A percentile compares a stretch with the other conserved stretches of the same genome.
phyloP scores from a whole-genome alignment of 2,329 filamentous ascomycete genomes.

The Phialophora macrospora region DNA sequence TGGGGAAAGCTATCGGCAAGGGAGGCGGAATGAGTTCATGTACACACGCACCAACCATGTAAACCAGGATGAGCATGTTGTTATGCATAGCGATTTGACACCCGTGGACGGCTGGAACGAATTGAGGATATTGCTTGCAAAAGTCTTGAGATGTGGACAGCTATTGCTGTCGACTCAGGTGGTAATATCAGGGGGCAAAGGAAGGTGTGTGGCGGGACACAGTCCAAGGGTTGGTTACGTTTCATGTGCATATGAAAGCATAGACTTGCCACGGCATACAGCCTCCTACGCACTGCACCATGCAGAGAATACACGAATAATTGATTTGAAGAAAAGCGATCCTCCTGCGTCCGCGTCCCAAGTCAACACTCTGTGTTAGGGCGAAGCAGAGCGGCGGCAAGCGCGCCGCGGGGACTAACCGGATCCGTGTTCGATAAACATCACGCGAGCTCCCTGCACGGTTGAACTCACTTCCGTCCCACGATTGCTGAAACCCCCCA shows the following conservation, averaged over 20 bases:
- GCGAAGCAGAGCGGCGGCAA: not conserved
- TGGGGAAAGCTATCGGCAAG: constrained; percentile 7
- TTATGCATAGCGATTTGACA: constrained; percentile 35
- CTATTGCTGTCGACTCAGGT: constrained; percentile 27
- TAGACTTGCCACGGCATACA: constrained; percentile 28
- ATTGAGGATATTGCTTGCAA: constrained; percentile 14
- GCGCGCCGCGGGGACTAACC: not conserved
- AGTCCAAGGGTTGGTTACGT: constrained; percentile 25
- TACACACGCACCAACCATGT: constrained; percentile 32
- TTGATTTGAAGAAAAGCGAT: not conserved
- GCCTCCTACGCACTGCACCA: constrained; percentile 16
- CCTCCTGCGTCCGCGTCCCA: too few species aligned
- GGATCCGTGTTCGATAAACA: not conserved
- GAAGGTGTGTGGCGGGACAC: constrained; percentile 1
- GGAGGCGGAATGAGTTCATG: constrained; percentile 28
- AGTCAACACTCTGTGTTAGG: too few species aligned
- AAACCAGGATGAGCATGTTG: constrained; percentile 33
- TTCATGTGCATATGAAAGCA: constrained; percentile 34
- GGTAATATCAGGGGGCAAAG: constrained; percentile 23
- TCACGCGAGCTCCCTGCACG: not conserved
- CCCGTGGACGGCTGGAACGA: constrained; percentile 18
- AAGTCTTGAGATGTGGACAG: constrained; percentile 18
- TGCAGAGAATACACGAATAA: constrained; percentile 29
- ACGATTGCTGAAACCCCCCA: not conserved
- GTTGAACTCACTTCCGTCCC: not conserved